Evolutionary conservation across 768 basidiomycete genomes (phyloP).

Genomic region (Tubosaeta brunneosetosa): DNA sequence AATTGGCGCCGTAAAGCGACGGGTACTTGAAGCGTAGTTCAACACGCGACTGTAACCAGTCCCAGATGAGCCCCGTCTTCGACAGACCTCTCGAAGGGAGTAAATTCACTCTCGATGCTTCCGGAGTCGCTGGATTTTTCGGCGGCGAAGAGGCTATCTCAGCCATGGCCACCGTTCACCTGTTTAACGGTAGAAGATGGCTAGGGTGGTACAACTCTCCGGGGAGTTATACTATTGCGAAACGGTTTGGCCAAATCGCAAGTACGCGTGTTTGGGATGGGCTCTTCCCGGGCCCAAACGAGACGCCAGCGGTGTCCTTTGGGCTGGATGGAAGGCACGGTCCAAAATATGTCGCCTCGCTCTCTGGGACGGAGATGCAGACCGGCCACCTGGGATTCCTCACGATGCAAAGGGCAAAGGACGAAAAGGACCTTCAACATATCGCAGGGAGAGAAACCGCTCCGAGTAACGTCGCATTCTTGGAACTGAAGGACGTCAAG

Average conservation of each 20-base stretch:
- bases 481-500: slow-evolving; percentile 21
- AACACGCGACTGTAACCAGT: background rate
- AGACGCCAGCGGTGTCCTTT: slow-evolving; percentile 25
- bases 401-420: slow-evolving; percentile 15
- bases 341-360: slow-evolving; percentile 21
- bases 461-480: slow-evolving; percentile 16
- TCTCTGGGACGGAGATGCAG: slow-evolving; percentile 28
- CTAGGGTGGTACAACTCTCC: slow-evolving; percentile 37
- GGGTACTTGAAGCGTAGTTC: background rate
- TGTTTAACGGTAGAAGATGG: slow-evolving; percentile 30
- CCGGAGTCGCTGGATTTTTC: slow-evolving; percentile 34
- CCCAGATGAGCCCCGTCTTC: slow-evolving; percentile 15
- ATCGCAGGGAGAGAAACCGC: slow-evolving; percentile 17
- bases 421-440: background rate
- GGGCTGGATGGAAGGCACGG: slow-evolving; percentile 27
- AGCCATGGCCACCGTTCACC: slow-evolving; percentile 34
- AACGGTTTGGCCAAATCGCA: slow-evolving; percentile 29
- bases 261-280: slow-evolving; percentile 28
- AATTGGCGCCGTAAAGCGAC: background rate
- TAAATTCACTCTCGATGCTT: slow-evolving; percentile 23
- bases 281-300: slow-evolving; percentile 28
- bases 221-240: slow-evolving; percentile 33
- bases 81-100: slow-evolving; percentile 1
- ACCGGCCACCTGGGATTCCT: slow-evolving; percentile 31
- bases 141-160: slow-evolving; percentile 37